Percentiles rank a stretch among this genome's conserved stretches.
Evolutionary conservation across 1,284 basidiomycete species (phyloP).

Genomic region (Austroboletus niveus): DNA sequence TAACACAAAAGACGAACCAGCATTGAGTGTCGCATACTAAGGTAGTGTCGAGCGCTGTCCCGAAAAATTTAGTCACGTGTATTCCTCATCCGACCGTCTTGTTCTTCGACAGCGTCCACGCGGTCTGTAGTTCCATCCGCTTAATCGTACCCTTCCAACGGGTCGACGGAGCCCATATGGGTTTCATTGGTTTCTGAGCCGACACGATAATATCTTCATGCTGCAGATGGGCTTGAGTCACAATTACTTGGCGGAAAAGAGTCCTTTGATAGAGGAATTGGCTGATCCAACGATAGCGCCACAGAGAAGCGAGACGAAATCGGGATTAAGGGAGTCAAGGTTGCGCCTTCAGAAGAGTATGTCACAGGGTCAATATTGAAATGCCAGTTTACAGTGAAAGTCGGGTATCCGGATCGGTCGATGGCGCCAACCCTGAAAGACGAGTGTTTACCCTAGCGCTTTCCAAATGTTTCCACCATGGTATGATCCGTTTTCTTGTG

Average conservation of each 20-base stretch:
- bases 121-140: slow-evolving; percentile 55
- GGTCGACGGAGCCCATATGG: slow-evolving; percentile 89
- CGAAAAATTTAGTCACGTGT: slow-evolving; percentile 31
- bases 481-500: slow-evolving; percentile 91
- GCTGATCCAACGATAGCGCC: slow-evolving; percentile 70
- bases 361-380: slow-evolving; percentile 83
- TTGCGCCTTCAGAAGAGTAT: slow-evolving; percentile 88
- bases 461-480: slow-evolving; percentile 93
- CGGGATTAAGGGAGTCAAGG: slow-evolving; percentile 86
- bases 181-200: slow-evolving; percentile 90
- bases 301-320: slow-evolving; percentile 87
- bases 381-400: slow-evolving; percentile 86
- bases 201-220: slow-evolving; percentile 94
- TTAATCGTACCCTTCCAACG: slow-evolving; percentile 73
- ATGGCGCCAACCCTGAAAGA: slow-evolving; percentile 81
- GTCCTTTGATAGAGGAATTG: slow-evolving; percentile 87
- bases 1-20: slow-evolving; percentile 92
- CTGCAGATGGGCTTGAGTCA: slow-evolving; percentile 86
- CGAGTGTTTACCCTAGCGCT: slow-evolving; percentile 92
- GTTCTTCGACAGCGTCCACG: slow-evolving; percentile 51
- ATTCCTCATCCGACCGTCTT: slow-evolving; percentile 53
- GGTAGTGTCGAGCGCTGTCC: slow-evolving; percentile 61
- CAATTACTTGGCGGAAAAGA: slow-evolving; percentile 90
- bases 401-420: slow-evolving; percentile 78
- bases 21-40: slow-evolving; percentile 80